Conservation (phyloP, 257 asterid genomes). For the Solanum lignicaule region DNA sequence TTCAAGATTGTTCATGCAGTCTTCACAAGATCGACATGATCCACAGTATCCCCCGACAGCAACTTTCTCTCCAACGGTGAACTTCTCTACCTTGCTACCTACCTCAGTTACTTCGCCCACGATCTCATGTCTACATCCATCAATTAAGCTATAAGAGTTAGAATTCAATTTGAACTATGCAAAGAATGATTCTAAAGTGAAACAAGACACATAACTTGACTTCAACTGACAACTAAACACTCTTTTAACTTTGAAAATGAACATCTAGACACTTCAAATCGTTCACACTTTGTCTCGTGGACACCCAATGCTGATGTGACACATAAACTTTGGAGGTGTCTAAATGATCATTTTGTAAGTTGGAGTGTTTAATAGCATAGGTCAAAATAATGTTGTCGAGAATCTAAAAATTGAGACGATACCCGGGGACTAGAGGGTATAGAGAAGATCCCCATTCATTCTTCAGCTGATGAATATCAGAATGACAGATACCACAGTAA, state of each 20-base stretch:
- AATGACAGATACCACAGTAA: slow-evolving; percentile 46
- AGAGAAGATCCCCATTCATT: slow-evolving; percentile 23
- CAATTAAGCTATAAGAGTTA: background rate
- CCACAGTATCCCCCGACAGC: slow-evolving; percentile 31
- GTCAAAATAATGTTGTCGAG: too few relatives aligned
- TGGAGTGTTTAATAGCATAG: too few relatives aligned
- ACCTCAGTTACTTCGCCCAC: slow-evolving; percentile 7
- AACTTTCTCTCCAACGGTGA: slow-evolving; percentile 29
- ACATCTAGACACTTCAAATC: background rate
- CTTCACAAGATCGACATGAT: slow-evolving; percentile 27
- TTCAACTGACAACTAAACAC: background rate
- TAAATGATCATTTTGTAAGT: too few relatives aligned
- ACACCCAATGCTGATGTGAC: background rate
- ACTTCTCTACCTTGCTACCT: slow-evolving; percentile 14
- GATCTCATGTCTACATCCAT: slow-evolving; percentile 12
- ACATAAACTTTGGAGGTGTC: too few relatives aligned
- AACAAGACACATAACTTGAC: background rate
- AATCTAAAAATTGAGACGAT: background rate
- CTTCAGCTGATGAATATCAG: slow-evolving; percentile 31
- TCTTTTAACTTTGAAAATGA: background rate
- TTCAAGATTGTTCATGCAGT: slow-evolving; percentile 16
- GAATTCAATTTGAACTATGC: background rate
- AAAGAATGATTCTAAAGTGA: background rate
- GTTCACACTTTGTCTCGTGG: background rate
- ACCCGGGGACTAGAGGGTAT: slow-evolving; percentile 42